Percentiles rank a stretch among this genome's conserved stretches.
phyloP scores from a whole-genome alignment of 768 basidiomycete species.

The Mrakia blollopis region DNA sequence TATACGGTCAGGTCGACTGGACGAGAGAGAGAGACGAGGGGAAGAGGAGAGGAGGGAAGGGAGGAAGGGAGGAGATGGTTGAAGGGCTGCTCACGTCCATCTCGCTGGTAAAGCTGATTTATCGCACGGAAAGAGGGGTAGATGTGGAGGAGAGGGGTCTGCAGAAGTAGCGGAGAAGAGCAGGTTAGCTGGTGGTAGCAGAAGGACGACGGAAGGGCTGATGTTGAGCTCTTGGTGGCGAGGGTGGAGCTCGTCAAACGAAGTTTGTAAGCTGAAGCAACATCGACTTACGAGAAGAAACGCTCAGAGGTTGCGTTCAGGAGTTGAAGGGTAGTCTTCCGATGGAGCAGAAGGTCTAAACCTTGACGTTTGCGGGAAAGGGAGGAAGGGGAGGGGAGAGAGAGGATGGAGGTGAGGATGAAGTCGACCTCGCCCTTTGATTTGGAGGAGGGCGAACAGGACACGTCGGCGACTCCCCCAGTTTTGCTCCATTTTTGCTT shows the following conservation, averaged over 20 bases:
- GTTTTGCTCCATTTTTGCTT: background rate
- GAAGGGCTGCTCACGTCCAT: constrained; percentile 17
- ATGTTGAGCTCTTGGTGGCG: constrained; percentile 3
- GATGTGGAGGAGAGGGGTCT: background rate
- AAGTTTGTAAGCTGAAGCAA: background rate
- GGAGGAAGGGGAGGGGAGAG: background rate
- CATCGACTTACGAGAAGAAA: background rate
- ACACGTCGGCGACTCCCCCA: background rate
- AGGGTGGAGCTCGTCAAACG: background rate
- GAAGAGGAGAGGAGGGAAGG: background rate
- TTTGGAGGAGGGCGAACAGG: background rate
- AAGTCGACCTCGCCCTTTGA: background rate
- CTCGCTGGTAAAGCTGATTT: background rate
- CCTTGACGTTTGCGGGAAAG: background rate
- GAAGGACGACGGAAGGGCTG: background rate
- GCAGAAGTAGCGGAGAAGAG: background rate
- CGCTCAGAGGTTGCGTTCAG: background rate
- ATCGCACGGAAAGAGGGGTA: background rate
- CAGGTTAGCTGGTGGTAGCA: background rate
- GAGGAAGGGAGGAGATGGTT: background rate
- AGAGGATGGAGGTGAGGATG: background rate
- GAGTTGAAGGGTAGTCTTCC: background rate
- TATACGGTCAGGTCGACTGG: no score
- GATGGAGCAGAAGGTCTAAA: background rate
- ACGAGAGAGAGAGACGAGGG: background rate